Percentiles rank a stretch among this genome's conserved stretches.
Conservation (phyloP, 169 alveolate species). For the Prorocentrum cordatum region DNA sequence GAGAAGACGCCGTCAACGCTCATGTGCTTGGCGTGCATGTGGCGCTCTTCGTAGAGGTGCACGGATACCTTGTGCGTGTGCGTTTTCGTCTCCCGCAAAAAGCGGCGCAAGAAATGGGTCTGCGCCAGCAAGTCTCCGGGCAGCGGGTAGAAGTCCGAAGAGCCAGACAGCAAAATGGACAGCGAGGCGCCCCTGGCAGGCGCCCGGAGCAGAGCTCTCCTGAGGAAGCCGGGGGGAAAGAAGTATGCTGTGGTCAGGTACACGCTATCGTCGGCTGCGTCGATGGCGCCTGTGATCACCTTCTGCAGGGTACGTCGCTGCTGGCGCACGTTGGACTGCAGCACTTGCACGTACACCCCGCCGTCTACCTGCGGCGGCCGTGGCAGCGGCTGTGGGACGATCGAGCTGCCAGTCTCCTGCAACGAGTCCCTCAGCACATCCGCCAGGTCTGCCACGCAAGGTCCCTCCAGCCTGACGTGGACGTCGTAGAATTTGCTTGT, state of each 20-base stretch:
- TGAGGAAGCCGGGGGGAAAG: slow-evolving; percentile 39
- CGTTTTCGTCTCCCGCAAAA: background rate
- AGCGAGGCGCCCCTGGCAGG: background rate
- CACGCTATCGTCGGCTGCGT: background rate
- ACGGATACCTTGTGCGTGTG: background rate
- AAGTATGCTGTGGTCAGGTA: slow-evolving; percentile 17
- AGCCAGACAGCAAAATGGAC: slow-evolving; percentile 17
- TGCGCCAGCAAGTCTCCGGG: slow-evolving; percentile 49
- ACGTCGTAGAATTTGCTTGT: slow-evolving; percentile 62
- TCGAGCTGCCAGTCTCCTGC: background rate
- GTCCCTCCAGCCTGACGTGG: slow-evolving; percentile 54
- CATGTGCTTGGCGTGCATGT: slow-evolving; percentile 69
- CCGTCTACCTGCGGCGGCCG: too few species aligned
- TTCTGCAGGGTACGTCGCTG: slow-evolving; percentile 38
- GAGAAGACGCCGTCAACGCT: slow-evolving; percentile 47
- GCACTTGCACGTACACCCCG: slow-evolving; percentile 37
- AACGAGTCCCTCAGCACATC: slow-evolving; percentile 22
- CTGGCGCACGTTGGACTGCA: slow-evolving; percentile 64
- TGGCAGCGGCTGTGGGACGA: background rate
- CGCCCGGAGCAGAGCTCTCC: background rate
- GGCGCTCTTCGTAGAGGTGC: slow-evolving; percentile 52
- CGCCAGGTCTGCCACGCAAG: slow-evolving; percentile 64
- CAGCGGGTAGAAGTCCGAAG: slow-evolving; percentile 53
- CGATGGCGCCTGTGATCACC: background rate
- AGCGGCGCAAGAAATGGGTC: slow-evolving; percentile 28